A percentile compares a stretch with the other conserved stretches of the same genome.
Evolutionary conservation across 805 yeast genomes (phyloP).

Genomic region (Saccharomycopsis guyanensis): DNA sequence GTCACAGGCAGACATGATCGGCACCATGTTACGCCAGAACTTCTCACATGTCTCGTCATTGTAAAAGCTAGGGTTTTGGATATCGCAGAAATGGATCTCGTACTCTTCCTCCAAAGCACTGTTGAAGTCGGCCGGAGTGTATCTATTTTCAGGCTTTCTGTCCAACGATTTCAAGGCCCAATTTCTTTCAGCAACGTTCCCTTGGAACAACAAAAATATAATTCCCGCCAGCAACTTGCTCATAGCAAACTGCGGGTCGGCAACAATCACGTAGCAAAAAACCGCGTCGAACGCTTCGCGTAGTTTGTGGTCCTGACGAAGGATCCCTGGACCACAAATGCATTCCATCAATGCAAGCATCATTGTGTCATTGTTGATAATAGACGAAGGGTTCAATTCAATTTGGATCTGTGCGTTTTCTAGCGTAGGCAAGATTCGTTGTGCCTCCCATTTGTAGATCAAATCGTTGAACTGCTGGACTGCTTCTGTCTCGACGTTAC

Average conservation of each 20-base stretch:
- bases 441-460: constrained; percentile 31
- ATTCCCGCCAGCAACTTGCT: constrained; percentile 39
- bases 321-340: constrained; percentile 42
- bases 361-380: constrained; percentile 4
- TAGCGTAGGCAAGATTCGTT: constrained; percentile 22
- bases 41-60: constrained; percentile 32
- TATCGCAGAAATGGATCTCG: constrained; percentile 39
- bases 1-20: constrained; percentile 32
- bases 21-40: constrained; percentile 42
- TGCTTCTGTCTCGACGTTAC: constrained; percentile 41
- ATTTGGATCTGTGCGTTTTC: constrained; percentile 15
- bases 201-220: constrained; percentile 49
- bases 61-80: constrained; percentile 48
- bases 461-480: constrained; percentile 29
- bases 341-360: constrained; percentile 37
- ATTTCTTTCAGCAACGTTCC: constrained; percentile 34
- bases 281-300: constrained; percentile 32
- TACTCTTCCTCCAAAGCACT: constrained; percentile 48
- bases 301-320: constrained; percentile 34
- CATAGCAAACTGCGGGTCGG: constrained; percentile 4
- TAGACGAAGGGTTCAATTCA: not conserved
- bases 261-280: constrained; percentile 23
- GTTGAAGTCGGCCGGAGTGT: constrained; percentile 24
- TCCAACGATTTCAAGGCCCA: constrained; percentile 40
- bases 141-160: constrained; percentile 17